Base-by-base conservation (phyloP, 495 filamentous ascomycete species). In the Penicillium parvum region DNA sequence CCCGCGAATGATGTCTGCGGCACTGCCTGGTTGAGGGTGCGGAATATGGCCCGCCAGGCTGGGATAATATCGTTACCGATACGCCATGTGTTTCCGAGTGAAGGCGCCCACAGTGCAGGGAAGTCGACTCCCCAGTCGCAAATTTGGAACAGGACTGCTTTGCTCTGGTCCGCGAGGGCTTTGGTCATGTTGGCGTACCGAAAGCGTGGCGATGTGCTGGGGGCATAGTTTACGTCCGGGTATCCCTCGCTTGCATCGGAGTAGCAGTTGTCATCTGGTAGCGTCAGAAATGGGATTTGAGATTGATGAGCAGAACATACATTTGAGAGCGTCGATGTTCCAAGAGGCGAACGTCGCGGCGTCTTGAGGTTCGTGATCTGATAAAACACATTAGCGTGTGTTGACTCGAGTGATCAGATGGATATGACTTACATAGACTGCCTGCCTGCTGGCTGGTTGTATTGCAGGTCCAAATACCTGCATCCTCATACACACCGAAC, bases 401-500 rank as follows among this genome's bases (percentile, higher is more conserved):
- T 9, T 4, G 11, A 4, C 6, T 2, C 5, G 3, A 3, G 10
- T 12, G 23, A 7, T 1, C n/a, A 8, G 1, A 14, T 40, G 22
- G 0, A 12, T 14, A 17, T 10, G 7, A 45, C 55, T 34, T 45
- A 64, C 63, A 53, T 32, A 66, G 36, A 47, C 54, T 63, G 1
- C 63, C 64, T 0, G 47, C 47, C 29, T 64, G 50, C 12, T 55
- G 44, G 7, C 58, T 55, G 11, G 48, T 40, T n/a, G 49, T 60
- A 6, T 53, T 49, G 29, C 61, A 67, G 2, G 61, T 36, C 28
- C 49, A 27, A 30, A 67, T 57, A 18, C 76, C 78, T 3, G 66
- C 71, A 27, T 76, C 74, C 10, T 73, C 73, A 44, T 81, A 80
- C 0, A 79, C 64, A 0, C 78, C 78, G 49, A 81, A 82, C 25